Evolutionary conservation across 495 filamentous ascomycete species (phyloP).

Genomic region (Clavariopsis aquatica): DNA sequence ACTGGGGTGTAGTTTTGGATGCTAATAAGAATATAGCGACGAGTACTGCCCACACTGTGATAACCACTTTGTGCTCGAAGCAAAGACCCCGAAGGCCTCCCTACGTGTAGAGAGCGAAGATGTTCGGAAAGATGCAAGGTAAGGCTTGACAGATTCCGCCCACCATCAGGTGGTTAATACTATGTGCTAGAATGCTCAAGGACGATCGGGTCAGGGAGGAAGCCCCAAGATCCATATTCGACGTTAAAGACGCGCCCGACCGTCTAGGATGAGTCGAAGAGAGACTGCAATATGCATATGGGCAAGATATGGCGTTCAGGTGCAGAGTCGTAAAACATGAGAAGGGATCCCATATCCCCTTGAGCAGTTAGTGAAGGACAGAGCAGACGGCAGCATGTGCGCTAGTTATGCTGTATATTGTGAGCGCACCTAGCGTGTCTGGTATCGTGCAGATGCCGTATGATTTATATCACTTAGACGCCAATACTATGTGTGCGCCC

Average conservation of each 20-base stretch:
- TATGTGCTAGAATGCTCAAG: constrained; percentile 73
- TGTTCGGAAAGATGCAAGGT: constrained; percentile 72
- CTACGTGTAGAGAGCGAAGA: constrained; percentile 89
- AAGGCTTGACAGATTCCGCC: constrained; percentile 1
- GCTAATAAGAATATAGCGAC: constrained; percentile 57
- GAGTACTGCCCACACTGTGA: constrained; percentile 99
- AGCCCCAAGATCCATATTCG: constrained; percentile 63
- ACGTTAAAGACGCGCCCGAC: constrained; percentile 68
- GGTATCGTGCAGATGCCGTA: constrained; percentile 25
- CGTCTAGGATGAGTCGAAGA: constrained; percentile 63
- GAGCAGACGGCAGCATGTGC: not conserved
- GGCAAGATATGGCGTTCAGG: constrained; percentile 32
- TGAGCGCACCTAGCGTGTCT: constrained; percentile 6
- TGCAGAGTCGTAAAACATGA: not conserved
- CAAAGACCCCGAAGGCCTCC: constrained; percentile 73
- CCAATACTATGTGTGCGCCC: constrained; percentile 31
- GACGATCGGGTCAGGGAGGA: constrained; percentile 77
- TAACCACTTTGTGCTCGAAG: constrained; percentile 94
- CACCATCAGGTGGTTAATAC: not conserved
- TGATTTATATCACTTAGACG: constrained; percentile 31
- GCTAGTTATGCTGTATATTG: constrained; percentile 25
- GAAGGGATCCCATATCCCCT: not conserved
- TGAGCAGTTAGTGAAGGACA: not conserved
- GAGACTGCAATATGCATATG: not conserved
- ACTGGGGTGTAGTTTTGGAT: not conserved